These are phyloP conservation scores for Fraxinus floribunda DNA, from an alignment of 305 asterid species.

Conservation along the genomic window DNA sequence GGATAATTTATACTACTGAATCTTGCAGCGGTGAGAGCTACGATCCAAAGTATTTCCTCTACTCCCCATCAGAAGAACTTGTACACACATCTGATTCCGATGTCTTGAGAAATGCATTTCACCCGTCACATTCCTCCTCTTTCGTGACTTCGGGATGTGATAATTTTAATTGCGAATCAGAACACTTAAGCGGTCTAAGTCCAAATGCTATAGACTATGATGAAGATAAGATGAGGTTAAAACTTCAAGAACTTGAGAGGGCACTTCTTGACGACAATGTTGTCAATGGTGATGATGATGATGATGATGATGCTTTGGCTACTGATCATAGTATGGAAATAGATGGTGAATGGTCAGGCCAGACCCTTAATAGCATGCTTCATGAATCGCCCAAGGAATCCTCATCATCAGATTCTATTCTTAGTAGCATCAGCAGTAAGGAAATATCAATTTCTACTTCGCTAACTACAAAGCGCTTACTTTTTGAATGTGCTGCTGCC, in stretches of 20 bases:
- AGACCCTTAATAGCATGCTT: slow-evolving; percentile 28
- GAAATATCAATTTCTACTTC: slow-evolving; percentile 34
- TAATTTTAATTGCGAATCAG: slow-evolving; percentile 37
- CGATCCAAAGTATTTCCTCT: slow-evolving; percentile 49
- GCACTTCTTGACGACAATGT: slow-evolving; percentile 65
- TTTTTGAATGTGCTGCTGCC: slow-evolving; percentile 67
- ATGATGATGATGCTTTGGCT: slow-evolving; percentile 7
- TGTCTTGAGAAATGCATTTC: slow-evolving; percentile 38
- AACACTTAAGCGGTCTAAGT: slow-evolving; percentile 36
- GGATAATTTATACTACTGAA: slow-evolving; percentile 46
- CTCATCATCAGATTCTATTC: slow-evolving; percentile 56
- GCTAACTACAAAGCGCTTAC: slow-evolving; percentile 57
- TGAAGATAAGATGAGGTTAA: slow-evolving; percentile 54
- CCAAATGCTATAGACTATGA: slow-evolving; percentile 45
- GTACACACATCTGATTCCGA: slow-evolving; percentile 33
- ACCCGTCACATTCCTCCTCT: slow-evolving; percentile 32
- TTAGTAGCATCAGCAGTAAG: slow-evolving; percentile 46
- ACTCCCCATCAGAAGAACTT: slow-evolving; percentile 62
- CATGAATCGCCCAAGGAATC: slow-evolving; percentile 73
- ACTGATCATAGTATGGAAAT: slow-evolving; percentile 47
- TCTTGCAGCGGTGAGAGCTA: slow-evolving; percentile 53
- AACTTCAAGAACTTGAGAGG: slow-evolving; percentile 81
- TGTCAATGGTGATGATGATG: slow-evolving; percentile 13
- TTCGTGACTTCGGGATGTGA: slow-evolving; percentile 27
- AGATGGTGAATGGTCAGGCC: slow-evolving; percentile 45